Base-by-base conservation (phyloP, 2,329 filamentous ascomycete species). In the Alternaria sp. region DNA sequence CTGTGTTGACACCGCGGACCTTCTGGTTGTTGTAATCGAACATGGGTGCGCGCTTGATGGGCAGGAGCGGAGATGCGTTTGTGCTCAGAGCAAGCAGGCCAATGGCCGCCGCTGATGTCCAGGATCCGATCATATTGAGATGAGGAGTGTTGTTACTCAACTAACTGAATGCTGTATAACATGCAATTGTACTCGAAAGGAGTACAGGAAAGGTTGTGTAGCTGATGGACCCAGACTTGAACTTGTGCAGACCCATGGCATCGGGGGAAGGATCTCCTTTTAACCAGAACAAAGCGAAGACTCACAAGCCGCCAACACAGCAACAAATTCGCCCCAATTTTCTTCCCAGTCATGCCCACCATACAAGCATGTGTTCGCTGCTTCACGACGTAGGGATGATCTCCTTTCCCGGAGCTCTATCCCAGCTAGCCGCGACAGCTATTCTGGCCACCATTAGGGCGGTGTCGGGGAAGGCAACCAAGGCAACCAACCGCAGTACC, bases 1-100 rank as follows among this genome's bases (percentile, higher is more conserved):
- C 88, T 6, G 90, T 81, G 73, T 90, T 91, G 28, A 90, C 88
- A 58, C 89, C 89, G 12, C 87, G 85, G 45, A 90, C 84, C 71
- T 87, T 89, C 19, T 85, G 70, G 46, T 74, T 74, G 60, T 83
- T 81, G 76, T 87, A 89, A 69, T 85, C 77, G 68, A 89, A 89
- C 32, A 82, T 77, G 15, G 82, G 73, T 19, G 70, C 68, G 57
- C 76, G 73, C 62, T 76, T 73, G 43, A 62, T 47, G 25, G 69
- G 64, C 61, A 73, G 68, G 40, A 77, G 44, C 40, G 77, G 77
- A 25, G 76, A 74, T 23, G 76, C 77, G 57, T 71, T 68, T 55
- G 74, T 69, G 65, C 67, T 69, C 47, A 76, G 49, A 11, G 74
- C 71, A 21, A 79, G 71, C n/a, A 79, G 65, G 58, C 74, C 69